Evolutionary conservation across 352 stramenopile genomes (phyloP).

Genomic region (Phytophthora pistaciae): DNA sequence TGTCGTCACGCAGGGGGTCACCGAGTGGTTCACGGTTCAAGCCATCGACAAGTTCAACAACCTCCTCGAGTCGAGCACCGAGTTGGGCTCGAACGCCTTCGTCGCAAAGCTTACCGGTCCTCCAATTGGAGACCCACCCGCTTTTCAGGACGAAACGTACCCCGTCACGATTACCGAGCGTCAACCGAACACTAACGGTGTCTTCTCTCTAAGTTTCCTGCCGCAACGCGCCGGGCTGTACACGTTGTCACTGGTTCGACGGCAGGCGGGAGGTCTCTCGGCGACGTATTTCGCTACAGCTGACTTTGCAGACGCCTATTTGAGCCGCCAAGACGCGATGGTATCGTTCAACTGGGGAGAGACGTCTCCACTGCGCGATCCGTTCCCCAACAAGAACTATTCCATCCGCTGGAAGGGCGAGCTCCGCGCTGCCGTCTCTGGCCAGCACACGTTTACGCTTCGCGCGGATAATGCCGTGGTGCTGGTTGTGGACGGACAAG

Average conservation of each 20-base stretch:
- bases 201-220: conserved; percentile 84
- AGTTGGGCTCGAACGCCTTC: conserved; percentile 63
- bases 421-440: conserved; percentile 52
- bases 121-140: conserved; percentile 3
- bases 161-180: conserved; percentile 58
- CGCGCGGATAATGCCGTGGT: conserved; percentile 81
- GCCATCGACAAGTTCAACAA: conserved; percentile 94
- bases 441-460: conserved; percentile 84
- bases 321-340: conserved; percentile 72
- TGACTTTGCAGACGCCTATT: conserved; percentile 88
- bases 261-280: conserved; percentile 88
- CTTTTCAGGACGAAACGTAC: conserved; percentile 36
- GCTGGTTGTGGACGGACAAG: conserved; percentile 73
- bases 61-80: conserved; percentile 81
- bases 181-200: conserved; percentile 88
- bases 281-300: conserved; percentile 92
- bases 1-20: conserved; percentile 83
- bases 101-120: conserved; percentile 65
- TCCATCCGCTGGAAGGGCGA: conserved; percentile 79
- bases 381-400: conserved; percentile 83
- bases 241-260: conserved; percentile 75
- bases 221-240: conserved; percentile 87
- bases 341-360: conserved; percentile 92
- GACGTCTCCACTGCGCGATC: conserved; percentile 60
- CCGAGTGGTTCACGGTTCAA: conserved; percentile 88